These are phyloP conservation scores for Drosera capensis DNA, from an alignment of 148 eudicot species.

Conservation along the genomic window DNA sequence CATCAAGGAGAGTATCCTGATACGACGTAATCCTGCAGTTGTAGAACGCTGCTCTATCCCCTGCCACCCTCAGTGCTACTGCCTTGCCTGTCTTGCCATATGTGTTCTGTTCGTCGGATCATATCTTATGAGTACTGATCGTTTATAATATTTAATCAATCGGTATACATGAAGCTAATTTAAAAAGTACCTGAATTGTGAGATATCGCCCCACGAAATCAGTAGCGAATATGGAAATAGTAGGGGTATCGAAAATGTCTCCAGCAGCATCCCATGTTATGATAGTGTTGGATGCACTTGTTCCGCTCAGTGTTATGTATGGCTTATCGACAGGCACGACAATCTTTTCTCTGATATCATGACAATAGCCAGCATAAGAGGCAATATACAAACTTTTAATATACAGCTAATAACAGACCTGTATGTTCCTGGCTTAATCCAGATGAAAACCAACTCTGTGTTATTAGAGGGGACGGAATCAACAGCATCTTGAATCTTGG, in stretches of 20 bases:
- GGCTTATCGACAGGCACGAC: slow-evolving; percentile 66
- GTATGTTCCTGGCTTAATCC: slow-evolving; percentile 71
- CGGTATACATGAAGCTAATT: neutral
- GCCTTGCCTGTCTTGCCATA: slow-evolving; percentile 35
- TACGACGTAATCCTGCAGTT: slow-evolving; percentile 40
- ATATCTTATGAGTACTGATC: neutral
- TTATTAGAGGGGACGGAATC: slow-evolving; percentile 53
- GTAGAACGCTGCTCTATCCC: slow-evolving; percentile 64
- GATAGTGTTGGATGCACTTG: slow-evolving; percentile 31
- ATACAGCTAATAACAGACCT: slow-evolving; percentile 19
- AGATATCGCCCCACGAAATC: slow-evolving; percentile 65
- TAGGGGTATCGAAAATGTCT: slow-evolving; percentile 37
- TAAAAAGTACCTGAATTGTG: slow-evolving; percentile 35
- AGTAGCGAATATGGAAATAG: slow-evolving; percentile 40
- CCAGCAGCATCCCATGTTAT: slow-evolving; percentile 50
- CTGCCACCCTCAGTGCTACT: slow-evolving; percentile 57
- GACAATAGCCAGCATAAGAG: neutral
- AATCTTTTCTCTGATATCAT: slow-evolving; percentile 42
- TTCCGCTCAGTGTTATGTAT: slow-evolving; percentile 66
- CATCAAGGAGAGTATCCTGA: slow-evolving; percentile 64
- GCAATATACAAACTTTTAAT: neutral
- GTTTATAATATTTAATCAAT: neutral
- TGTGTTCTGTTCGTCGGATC: slow-evolving; percentile 23
- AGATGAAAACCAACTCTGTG: slow-evolving; percentile 35
- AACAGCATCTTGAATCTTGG: slow-evolving; percentile 59